Evolutionary conservation across 306 rosid genomes (phyloP), one percentile per base, ranked within the genome.

Genomic region (Trifolium pratense): DNA sequence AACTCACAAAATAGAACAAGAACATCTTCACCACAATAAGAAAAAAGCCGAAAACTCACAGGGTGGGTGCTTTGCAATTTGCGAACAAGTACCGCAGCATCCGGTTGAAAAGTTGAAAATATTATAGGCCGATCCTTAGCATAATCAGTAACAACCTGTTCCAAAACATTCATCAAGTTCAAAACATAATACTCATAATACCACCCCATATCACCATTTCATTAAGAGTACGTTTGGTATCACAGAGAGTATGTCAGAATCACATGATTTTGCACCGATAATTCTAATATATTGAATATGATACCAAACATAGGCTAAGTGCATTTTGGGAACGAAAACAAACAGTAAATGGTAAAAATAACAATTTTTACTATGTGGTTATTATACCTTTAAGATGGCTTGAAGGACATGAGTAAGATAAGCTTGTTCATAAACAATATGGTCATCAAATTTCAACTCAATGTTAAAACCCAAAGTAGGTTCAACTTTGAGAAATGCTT

Each of bases 371-470:
- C 3, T 29, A 0, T 8, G n/a, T 6, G 10, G 1, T 3, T 25
- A 6, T 11, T 29, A 6, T 65, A 87, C 96, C 79, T 87, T 83
- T 63, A 90, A 45, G 49, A 86, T 58, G 40, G 78, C 76, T 70
- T 83, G 90, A 80, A 93, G 88, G 31, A 83, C 76, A 55, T 65
- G 89, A 2, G 64, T 20, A 48, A 89, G 96, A 66, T 80, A 43
- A 32, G 75, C 74, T 66, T 75, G 82, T 2, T 82, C 79, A 80
- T 93, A 89, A 20, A 79, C 88, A 9, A 87, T 57, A 61, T 80
- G 66, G 68, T 90, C 97, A 46, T 93, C 96, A 53, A 87, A 90
- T 72, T 93, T 93, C 81, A 93, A 53, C 78, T 93, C 97, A n/a
- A 90, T 82, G 62, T 93, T 90, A 52, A 90, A 93, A 34, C 98